Evolutionary conservation across 345 rosid species (phyloP).

Genomic region (Turritis glabra): DNA sequence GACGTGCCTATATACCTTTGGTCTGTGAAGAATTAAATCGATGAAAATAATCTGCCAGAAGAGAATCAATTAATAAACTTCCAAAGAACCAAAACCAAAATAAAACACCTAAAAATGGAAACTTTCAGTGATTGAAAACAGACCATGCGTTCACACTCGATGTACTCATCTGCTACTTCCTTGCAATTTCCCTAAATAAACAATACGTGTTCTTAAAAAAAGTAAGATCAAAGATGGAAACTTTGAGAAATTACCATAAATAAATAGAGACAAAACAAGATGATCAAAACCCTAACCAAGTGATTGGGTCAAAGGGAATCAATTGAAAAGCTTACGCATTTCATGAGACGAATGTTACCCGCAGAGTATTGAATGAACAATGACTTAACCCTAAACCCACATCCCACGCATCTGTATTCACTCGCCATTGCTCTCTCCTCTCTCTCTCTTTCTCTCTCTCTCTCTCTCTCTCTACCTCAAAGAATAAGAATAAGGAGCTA

Average conservation of each 20-base stretch:
- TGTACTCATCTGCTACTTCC: conserved; percentile 73
- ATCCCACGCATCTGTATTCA: conserved; percentile 66
- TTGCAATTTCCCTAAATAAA: conserved; percentile 60
- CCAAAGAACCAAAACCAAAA: neutral
- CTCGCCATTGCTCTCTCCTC: conserved; percentile 26
- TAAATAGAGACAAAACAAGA: neutral
- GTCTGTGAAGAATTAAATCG: conserved; percentile 83
- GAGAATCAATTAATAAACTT: neutral
- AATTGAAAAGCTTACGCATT: conserved; percentile 55
- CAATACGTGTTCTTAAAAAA: neutral
- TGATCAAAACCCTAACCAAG: neutral
- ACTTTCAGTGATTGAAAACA: conserved; percentile 3
- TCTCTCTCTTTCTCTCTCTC: neutral
- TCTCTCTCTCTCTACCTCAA: neutral
- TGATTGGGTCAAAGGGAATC: neutral
- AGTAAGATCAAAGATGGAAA: conserved; percentile 14
- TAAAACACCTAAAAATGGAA: conserved; percentile 24
- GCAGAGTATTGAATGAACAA: conserved; percentile 78
- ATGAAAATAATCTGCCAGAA: conserved; percentile 65
- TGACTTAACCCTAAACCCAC: conserved; percentile 57
- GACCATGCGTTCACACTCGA: conserved; percentile 89
- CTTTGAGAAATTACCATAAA: neutral
- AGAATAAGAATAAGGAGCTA: neutral
- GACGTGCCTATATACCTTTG: conserved; percentile 74
- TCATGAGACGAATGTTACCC: conserved; percentile 81